These are phyloP conservation scores for Pueraria montana DNA, from an alignment of 306 rosid species.

Conservation along the genomic window DNA sequence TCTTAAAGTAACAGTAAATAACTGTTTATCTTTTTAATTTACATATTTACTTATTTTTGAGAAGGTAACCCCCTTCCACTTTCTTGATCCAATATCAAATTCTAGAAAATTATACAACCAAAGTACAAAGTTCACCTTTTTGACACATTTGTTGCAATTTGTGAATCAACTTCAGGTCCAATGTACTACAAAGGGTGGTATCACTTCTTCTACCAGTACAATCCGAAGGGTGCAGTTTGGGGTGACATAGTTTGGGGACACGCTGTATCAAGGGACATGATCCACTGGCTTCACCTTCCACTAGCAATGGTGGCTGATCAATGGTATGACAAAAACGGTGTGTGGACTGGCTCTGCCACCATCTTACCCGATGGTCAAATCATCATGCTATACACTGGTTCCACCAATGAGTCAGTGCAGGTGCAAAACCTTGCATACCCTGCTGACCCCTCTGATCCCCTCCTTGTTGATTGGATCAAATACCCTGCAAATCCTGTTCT, in stretches of 20 bases:
- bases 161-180: constrained; percentile 64
- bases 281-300: constrained; percentile 93
- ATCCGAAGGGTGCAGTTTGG: constrained; percentile 84
- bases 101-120: neutral
- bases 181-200: constrained; percentile 90
- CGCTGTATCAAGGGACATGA: constrained; percentile 82
- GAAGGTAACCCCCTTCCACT: too few species aligned
- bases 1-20: neutral
- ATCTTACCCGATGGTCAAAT: constrained; percentile 67
- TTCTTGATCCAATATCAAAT: too few species aligned
- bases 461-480: constrained; percentile 78
- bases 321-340: constrained; percentile 86
- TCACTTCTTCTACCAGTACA: constrained; percentile 93
- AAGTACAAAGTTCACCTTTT: neutral
- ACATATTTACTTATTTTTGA: neutral
- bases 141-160: constrained; percentile 8
- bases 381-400: constrained; percentile 89
- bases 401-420: constrained; percentile 76
- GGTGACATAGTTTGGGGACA: constrained; percentile 93
- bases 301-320: constrained; percentile 78
- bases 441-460: constrained; percentile 73
- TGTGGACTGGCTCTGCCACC: constrained; percentile 95
- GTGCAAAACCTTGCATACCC: constrained; percentile 90
- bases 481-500: constrained; percentile 78
- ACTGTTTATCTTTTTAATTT: neutral